Base-by-base conservation (phyloP, 2,329 filamentous ascomycete species). In the Macroventuria anomochaeta region DNA sequence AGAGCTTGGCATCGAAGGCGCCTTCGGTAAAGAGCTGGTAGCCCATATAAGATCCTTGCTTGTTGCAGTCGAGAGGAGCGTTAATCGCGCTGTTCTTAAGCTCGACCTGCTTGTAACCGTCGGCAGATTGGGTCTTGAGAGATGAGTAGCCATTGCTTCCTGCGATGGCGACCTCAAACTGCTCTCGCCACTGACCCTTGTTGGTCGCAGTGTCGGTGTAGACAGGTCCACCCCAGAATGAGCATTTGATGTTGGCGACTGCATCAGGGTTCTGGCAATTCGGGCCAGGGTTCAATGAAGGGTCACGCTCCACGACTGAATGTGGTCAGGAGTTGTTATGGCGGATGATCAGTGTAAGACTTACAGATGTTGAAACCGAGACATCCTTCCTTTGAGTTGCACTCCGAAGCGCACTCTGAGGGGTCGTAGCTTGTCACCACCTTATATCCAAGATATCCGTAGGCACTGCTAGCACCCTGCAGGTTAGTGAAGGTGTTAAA, bases 211-310 rank as follows among this genome's bases (percentile, higher is more conserved):
- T 36, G 13, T 50, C 21, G 32, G 17, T 31, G 18, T 34, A 34
- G 0, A 50, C 47, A 12, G 47, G 47, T 3, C 33, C 32, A n/a
- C 39, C 47, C 31, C 33, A 50, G 26, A 50, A 36, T 6, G 47
- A 50, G n/a, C 47, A 50, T 29, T 50, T 50, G 25, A 50, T 41
- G 25, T 50, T 50, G 8, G 47, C 33, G 17, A 50, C 17, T 6
- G 47, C 31, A 5, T 50, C 47, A n/a, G 47, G 47, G 11, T 50
- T 29, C 2, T 18, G 23, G 20, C 47, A 50, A n/a, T 20, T 17
- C 2, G 25, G 15, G 5, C 26, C 32, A 23, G 47, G 47, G 23
- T 41, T 36, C 23, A 31, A 38, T 18, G 32, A 37, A 21, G 47
- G 47, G 20, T 50, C 47, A 20, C 47, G 47, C 25, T 50, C 47